phyloP scores from a whole-genome alignment of 2,329 filamentous ascomycete genomes.

The Cercospora citrullina region DNA sequence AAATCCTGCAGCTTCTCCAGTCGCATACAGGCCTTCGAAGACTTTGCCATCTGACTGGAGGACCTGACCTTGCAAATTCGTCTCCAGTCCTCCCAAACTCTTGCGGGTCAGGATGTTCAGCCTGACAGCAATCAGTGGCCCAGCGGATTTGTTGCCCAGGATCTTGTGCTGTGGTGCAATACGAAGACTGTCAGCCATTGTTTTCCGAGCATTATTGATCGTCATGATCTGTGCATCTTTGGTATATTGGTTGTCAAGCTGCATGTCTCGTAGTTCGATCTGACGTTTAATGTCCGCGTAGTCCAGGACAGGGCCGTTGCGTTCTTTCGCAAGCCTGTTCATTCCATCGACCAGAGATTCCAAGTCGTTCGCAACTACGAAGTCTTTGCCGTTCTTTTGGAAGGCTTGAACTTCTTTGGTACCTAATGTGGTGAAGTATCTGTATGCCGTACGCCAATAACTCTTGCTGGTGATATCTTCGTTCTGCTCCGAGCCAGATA shows the following conservation, averaged over 20 bases:
- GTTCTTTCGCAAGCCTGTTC: background rate
- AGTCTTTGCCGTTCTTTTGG: constrained; percentile 1
- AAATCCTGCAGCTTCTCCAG: background rate
- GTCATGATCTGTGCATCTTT: background rate
- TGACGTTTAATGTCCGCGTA: background rate
- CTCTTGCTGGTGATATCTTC: constrained; percentile 1
- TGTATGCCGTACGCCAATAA: background rate
- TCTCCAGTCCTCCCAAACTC: background rate
- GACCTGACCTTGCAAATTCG: background rate
- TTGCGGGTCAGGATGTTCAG: background rate
- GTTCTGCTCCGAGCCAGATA: background rate
- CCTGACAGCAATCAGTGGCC: background rate
- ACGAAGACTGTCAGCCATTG: background rate
- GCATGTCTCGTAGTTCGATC: background rate
- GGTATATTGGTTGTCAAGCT: background rate
- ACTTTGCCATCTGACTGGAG: background rate
- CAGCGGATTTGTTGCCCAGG: background rate
- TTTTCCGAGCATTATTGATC: background rate
- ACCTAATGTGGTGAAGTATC: background rate
- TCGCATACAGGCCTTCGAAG: background rate
- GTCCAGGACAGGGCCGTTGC: background rate
- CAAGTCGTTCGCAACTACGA: background rate
- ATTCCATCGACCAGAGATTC: background rate
- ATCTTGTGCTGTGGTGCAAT: background rate
- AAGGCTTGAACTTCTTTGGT: constrained; percentile 6